A percentile compares a stretch with the other conserved stretches of the same genome.
Evolutionary conservation across 768 basidiomycete species (phyloP).

Genomic region (Clitopilus passeckerianus): DNA sequence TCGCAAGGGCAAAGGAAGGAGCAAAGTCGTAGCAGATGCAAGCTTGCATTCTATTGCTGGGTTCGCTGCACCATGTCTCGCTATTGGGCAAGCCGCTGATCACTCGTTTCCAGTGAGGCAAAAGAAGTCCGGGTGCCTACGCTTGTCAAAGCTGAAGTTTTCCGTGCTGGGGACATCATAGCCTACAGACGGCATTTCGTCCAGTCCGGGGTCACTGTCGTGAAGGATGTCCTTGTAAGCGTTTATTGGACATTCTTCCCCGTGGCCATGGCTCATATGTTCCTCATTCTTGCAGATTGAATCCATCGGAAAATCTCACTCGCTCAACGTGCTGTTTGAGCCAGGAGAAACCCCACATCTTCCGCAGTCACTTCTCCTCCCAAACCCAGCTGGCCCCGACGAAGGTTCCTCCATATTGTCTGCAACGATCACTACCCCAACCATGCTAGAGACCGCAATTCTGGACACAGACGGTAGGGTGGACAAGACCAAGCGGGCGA

Average conservation of each 20-base stretch:
- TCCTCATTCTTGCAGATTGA: conserved; percentile 31
- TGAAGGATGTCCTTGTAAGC: conserved; percentile 52
- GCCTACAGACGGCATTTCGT: conserved; percentile 48
- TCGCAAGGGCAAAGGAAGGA: background rate
- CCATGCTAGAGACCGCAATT: conserved; percentile 46
- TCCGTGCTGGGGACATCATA: conserved; percentile 51
- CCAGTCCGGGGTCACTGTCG: conserved; percentile 29
- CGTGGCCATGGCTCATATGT: no score
- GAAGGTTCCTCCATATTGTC: conserved; percentile 19
- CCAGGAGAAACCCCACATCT: conserved; percentile 31
- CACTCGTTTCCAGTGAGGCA: conserved; percentile 23
- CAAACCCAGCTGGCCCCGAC: conserved; percentile 19
- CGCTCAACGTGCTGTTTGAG: conserved; percentile 37
- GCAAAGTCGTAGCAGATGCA: background rate
- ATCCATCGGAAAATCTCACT: conserved; percentile 33
- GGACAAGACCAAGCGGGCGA: conserved; percentile 32
- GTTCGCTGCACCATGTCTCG: conserved; percentile 16
- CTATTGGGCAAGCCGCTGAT: background rate
- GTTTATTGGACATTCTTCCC: background rate
- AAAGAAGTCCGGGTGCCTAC: conserved; percentile 38
- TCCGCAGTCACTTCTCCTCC: conserved; percentile 27
- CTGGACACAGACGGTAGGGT: conserved; percentile 49
- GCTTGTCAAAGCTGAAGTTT: conserved; percentile 37
- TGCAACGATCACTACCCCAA: conserved; percentile 35
- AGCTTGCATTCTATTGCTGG: conserved; percentile 19